Evolutionary conservation across 495 filamentous ascomycete species (phyloP), one percentile per base, ranked within the genome.

Genomic region (Ramalina intermedia): DNA sequence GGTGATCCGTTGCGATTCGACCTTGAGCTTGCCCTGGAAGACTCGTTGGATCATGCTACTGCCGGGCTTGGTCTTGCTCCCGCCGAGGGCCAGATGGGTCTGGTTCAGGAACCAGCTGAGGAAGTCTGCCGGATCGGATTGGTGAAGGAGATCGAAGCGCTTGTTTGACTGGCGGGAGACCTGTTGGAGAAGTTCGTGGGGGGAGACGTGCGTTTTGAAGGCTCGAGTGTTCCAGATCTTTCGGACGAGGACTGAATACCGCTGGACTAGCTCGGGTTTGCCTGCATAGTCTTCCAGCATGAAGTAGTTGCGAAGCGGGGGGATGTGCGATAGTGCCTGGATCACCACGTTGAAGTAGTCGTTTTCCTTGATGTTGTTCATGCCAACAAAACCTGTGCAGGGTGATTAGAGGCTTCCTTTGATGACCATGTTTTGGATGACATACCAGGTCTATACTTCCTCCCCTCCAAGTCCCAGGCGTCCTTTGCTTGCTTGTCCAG

Each of bases 291-390:
- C 74, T 64, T 94, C 87, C 4, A 96, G 77, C 60, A 99, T 80
- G 65, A 96, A 81, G 66, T 78, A 96, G 60, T 96, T 96, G 29
- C 93, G 83, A 44, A 99, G 72, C 1, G 93, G 91, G 5, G 79
- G 65, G 20, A 95, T 85, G 66, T 99, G 91, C 1, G 89, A 81
- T 13, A 99, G 73, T 12, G 91, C 80, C 58, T 99, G 93, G n/a
- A 91, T 80, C 6, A 96, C 78, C 6, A 95, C 90, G 60, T 99
- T 99, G 55, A 96, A 73, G 65, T 96, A 99, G 66, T 99, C 91
- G 66, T 99, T 99, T 43, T 86, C 87, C 63, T 99, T 99, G 71
- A 99, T 96, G 63, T 99, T 96, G 70, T 99, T 96, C 82, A 99
- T 87, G 51, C 91, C 91, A 53, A 99, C 88, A 61, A 94, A 99